phyloP scores from a whole-genome alignment of 768 basidiomycete genomes.

The Lactarius sanguifluus region DNA sequence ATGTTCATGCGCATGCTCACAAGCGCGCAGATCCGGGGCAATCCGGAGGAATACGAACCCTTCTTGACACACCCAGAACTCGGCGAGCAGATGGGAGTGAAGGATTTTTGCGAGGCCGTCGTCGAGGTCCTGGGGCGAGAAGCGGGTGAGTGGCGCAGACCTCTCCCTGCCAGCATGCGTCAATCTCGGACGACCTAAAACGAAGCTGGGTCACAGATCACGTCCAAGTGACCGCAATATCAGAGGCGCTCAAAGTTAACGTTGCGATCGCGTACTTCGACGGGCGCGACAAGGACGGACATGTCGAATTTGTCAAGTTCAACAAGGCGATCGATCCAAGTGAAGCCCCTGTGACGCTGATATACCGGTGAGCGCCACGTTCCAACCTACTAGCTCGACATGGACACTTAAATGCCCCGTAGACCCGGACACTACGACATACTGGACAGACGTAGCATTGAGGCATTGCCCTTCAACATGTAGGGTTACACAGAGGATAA shows the following conservation, averaged over 20 bases:
- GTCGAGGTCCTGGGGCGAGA: slow-evolving; percentile 79
- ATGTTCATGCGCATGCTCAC: slow-evolving; percentile 81
- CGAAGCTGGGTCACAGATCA: slow-evolving; percentile 53
- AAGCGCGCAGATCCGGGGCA: slow-evolving; percentile 73
- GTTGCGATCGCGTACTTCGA: slow-evolving; percentile 81
- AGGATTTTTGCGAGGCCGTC: slow-evolving; percentile 70
- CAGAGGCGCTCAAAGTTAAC: slow-evolving; percentile 62
- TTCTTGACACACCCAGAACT: slow-evolving; percentile 81
- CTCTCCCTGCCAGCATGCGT: neutral
- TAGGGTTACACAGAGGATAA: neutral
- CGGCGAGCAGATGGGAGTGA: slow-evolving; percentile 52
- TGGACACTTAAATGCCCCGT: slow-evolving; percentile 14
- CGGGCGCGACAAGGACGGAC: slow-evolving; percentile 48
- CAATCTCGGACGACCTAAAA: neutral
- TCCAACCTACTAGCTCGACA: neutral
- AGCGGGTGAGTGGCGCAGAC: slow-evolving; percentile 50
- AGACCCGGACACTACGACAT: slow-evolving; percentile 93
- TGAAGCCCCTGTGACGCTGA: slow-evolving; percentile 57
- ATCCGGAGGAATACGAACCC: slow-evolving; percentile 58
- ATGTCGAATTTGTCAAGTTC: slow-evolving; percentile 69
- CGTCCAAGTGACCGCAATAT: slow-evolving; percentile 77
- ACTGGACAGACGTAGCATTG: slow-evolving; percentile 39
- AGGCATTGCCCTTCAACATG: slow-evolving; percentile 24
- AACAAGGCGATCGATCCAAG: slow-evolving; percentile 47
- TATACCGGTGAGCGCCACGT: slow-evolving; percentile 63